Percentiles rank a stretch among this genome's conserved stretches.
Evolutionary conservation across 2,329 filamentous ascomycete genomes (phyloP).

Genomic region (Trichoderma simmonsii): DNA sequence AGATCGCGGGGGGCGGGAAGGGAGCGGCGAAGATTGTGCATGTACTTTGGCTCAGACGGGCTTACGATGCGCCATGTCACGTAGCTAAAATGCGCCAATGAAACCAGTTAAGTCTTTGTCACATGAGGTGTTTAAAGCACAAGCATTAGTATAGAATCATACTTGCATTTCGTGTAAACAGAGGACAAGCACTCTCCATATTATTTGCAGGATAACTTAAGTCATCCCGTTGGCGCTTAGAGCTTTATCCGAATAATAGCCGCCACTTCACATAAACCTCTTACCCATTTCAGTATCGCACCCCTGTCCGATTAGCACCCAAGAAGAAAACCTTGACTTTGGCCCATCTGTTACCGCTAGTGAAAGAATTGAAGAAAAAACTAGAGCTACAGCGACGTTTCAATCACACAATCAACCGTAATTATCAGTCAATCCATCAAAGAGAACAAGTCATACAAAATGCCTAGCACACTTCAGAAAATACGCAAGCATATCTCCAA

Average conservation of each 20-base stretch:
- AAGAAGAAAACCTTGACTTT: neutral
- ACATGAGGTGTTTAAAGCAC: no score
- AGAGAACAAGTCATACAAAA: conserved; percentile 37
- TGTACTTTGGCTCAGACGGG: neutral
- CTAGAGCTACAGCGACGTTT: neutral
- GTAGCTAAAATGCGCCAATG: neutral
- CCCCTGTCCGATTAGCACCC: neutral
- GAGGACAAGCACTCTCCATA: neutral
- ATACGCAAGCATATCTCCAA: conserved; percentile 86
- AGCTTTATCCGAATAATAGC: conserved; percentile 16
- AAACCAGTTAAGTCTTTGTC: no score
- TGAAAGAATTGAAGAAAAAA: neutral
- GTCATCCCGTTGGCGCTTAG: neutral
- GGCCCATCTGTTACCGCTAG: neutral
- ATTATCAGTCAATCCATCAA: neutral
- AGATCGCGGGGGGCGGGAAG: neutral
- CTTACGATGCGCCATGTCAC: neutral
- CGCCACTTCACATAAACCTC: neutral
- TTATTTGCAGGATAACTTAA: neutral
- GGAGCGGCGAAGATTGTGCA: neutral
- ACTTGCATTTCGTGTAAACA: neutral
- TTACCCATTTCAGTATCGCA: neutral
- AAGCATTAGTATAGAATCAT: no score
- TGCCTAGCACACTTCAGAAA: conserved; percentile 77
- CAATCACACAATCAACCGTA: neutral